These are phyloP conservation scores for Geosmithia morbida DNA, from an alignment of 2,329 filamentous ascomycete species.

Conservation along the genomic window DNA sequence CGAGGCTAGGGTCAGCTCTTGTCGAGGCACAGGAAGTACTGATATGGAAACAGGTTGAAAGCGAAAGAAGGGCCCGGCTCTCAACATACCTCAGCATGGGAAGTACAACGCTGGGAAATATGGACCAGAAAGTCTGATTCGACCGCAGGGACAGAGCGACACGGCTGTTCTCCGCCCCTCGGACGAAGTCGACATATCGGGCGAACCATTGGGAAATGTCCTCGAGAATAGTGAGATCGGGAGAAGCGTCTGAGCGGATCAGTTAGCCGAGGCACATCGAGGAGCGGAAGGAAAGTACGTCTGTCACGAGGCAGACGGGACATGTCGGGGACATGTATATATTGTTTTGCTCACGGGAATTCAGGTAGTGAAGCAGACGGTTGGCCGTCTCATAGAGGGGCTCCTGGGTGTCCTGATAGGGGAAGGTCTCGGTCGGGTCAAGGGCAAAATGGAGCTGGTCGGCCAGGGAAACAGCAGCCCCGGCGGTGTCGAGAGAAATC, in stretches of 20 bases:
- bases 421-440: conserved; percentile 32
- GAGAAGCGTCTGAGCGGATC: neutral
- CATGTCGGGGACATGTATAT: neutral
- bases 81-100: conserved; percentile 24
- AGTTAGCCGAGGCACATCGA: neutral
- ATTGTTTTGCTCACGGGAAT: conserved; percentile 10
- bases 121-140: conserved; percentile 34
- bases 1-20: neutral
- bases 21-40: too few species aligned
- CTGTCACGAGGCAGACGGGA: neutral
- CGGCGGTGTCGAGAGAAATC: neutral
- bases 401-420: conserved; percentile 22
- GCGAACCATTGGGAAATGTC: neutral
- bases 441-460: conserved; percentile 3
- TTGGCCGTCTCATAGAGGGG: conserved; percentile 15
- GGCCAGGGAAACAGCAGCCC: neutral
- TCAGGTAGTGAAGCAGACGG: conserved; percentile 21
- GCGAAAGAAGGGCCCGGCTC: neutral
- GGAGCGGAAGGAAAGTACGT: neutral
- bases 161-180: conserved; percentile 14
- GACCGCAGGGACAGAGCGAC: conserved; percentile 27
- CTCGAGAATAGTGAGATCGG: neutral
- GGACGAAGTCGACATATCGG: conserved; percentile 15
- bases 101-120: conserved; percentile 33
- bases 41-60: neutral